These are phyloP conservation scores for Setaria viridis DNA, from an alignment of 202 grass and related monocot genomes.

Conservation along the genomic window DNA sequence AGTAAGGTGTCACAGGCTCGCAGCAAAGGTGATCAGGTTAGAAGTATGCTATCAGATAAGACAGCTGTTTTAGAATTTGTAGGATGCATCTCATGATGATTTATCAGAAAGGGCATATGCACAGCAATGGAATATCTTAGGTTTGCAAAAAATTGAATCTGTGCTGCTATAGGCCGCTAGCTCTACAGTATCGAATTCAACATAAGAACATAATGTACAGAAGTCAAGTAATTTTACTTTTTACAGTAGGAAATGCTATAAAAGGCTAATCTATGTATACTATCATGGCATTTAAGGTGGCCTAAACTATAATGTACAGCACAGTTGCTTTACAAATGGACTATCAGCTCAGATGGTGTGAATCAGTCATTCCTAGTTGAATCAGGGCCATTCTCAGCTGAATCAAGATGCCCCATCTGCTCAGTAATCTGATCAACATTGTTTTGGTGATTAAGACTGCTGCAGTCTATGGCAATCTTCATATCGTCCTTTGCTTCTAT, in stretches of 20 bases:
- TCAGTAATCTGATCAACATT: conserved; percentile 56
- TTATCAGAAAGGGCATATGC: background rate
- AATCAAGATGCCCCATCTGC: conserved; percentile 68
- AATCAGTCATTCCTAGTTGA: conserved; percentile 48
- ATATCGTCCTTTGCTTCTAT: conserved; percentile 33
- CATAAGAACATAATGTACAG: conserved; percentile 4
- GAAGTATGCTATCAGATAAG: background rate
- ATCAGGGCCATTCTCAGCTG: conserved; percentile 47
- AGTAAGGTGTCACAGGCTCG: background rate
- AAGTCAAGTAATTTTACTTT: background rate
- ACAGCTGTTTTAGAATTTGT: background rate
- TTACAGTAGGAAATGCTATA: background rate
- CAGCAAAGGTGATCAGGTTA: background rate
- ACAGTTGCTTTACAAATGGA: background rate
- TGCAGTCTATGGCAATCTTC: conserved; percentile 22
- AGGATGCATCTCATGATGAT: background rate
- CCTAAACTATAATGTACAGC: conserved; percentile 41
- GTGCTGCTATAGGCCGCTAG: background rate
- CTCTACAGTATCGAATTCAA: background rate
- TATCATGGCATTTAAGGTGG: background rate
- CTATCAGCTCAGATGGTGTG: background rate
- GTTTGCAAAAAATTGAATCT: background rate
- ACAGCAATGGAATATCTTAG: background rate
- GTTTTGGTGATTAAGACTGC: conserved; percentile 30
- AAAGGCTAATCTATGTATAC: background rate